phyloP scores from a whole-genome alignment of 495 filamentous ascomycete genomes.

The Talaromyces thailandensis region DNA sequence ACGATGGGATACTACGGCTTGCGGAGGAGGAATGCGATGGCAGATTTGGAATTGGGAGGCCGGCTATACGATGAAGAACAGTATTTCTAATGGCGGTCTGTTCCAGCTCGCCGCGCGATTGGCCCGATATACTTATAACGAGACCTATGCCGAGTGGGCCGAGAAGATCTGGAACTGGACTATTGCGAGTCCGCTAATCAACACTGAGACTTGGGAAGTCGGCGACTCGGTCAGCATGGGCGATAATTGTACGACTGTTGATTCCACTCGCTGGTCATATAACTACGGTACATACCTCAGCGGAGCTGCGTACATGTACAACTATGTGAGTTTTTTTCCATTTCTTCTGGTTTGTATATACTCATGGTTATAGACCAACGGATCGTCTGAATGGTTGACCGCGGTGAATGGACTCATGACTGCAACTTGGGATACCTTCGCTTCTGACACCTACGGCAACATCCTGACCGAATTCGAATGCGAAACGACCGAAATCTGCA shows the following conservation, averaged over 20 bases:
- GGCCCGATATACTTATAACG: slow-evolving; percentile 61
- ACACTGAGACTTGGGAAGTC: slow-evolving; percentile 47
- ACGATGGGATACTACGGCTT: slow-evolving; percentile 43
- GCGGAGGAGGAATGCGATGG: slow-evolving; percentile 41
- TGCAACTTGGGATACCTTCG: slow-evolving; percentile 32
- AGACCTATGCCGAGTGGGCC: slow-evolving; percentile 64
- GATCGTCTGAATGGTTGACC: slow-evolving; percentile 42
- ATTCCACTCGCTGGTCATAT: slow-evolving; percentile 55
- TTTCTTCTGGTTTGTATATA: neutral
- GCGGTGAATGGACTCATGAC: slow-evolving; percentile 46
- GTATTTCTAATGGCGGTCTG: slow-evolving; percentile 58
- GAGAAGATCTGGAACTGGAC: slow-evolving; percentile 63
- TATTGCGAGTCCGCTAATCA: slow-evolving; percentile 40
- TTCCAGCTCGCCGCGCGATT: slow-evolving; percentile 65
- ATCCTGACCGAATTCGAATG: slow-evolving; percentile 60
- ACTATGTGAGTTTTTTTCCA: slow-evolving; percentile 25
- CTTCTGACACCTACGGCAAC: slow-evolving; percentile 47
- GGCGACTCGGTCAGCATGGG: slow-evolving; percentile 41
- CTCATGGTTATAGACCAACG: slow-evolving; percentile 26
- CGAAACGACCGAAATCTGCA: slow-evolving; percentile 48
- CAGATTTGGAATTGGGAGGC: slow-evolving; percentile 32
- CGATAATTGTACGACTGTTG: slow-evolving; percentile 20
- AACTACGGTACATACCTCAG: slow-evolving; percentile 61
- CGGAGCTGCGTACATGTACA: slow-evolving; percentile 64
- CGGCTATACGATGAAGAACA: slow-evolving; percentile 52